Percentiles rank a stretch among this genome's conserved stretches.
phyloP scores from a whole-genome alignment of 345 rosid species.

The Lumnitzera littorea region DNA sequence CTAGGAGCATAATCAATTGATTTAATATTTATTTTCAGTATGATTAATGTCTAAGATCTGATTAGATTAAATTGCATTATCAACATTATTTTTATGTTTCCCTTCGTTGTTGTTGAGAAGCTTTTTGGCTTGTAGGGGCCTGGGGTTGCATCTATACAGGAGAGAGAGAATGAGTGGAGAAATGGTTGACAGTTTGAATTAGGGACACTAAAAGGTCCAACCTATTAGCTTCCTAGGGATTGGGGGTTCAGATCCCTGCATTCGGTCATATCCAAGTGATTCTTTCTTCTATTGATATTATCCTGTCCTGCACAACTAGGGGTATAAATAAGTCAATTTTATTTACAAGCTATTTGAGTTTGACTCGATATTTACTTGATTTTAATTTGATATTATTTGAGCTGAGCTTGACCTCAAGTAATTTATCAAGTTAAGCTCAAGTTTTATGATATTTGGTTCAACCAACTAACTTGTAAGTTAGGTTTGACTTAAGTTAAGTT shows the following conservation, averaged over 20 bases:
- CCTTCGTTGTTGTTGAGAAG: conserved; percentile 8
- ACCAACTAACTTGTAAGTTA: too few relatives aligned
- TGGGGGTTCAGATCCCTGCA: conserved; percentile 23
- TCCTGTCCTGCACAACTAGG: neutral
- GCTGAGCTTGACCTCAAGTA: too few relatives aligned
- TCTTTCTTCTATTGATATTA: conserved; percentile 13
- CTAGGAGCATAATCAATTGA: too few relatives aligned
- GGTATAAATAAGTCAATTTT: too few relatives aligned
- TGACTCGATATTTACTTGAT: too few relatives aligned
- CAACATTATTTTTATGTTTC: neutral
- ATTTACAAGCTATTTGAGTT: too few relatives aligned
- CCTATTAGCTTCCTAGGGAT: conserved; percentile 11
- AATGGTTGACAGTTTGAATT: conserved; percentile 36
- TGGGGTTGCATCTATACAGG: conserved; percentile 8
- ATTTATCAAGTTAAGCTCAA: too few relatives aligned
- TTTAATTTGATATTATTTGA: too few relatives aligned
- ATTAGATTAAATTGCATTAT: neutral
- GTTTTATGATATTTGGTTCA: too few relatives aligned
- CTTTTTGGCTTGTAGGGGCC: conserved; percentile 33
- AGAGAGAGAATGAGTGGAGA: conserved; percentile 11
- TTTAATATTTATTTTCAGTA: too few relatives aligned
- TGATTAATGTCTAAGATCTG: neutral
- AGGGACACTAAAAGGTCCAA: conserved; percentile 26
- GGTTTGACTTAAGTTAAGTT: too few relatives aligned
- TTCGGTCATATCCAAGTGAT: conserved; percentile 19